These are phyloP conservation scores for Pythium phragmiticola DNA, from an alignment of 352 stramenopile species.

Conservation along the genomic window DNA sequence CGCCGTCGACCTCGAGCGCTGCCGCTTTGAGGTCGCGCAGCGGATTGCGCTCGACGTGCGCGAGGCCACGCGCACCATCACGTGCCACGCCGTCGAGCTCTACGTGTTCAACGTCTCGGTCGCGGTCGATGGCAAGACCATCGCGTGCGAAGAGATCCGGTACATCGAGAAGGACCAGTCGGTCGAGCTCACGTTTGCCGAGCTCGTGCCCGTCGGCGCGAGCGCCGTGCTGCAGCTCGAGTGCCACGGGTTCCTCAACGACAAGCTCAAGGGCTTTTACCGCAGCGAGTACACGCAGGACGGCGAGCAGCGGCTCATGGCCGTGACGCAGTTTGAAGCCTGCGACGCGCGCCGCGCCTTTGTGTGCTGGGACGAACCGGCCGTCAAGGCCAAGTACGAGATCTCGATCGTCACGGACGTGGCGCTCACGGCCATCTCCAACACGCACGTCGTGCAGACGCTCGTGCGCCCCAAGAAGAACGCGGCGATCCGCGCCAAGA, in stretches of 20 bases:
- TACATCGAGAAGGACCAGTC: slow-evolving; percentile 52
- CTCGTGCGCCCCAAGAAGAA: slow-evolving; percentile 58
- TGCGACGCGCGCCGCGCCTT: slow-evolving; percentile 93
- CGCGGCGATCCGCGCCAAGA: slow-evolving; percentile 46
- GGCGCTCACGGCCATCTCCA: slow-evolving; percentile 92
- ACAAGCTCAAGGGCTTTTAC: slow-evolving; percentile 97
- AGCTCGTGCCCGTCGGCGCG: slow-evolving; percentile 35
- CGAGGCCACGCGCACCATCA: slow-evolving; percentile 75
- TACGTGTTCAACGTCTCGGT: slow-evolving; percentile 76
- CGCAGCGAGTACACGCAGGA: slow-evolving; percentile 92
- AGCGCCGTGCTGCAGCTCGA: slow-evolving; percentile 40
- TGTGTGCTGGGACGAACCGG: slow-evolving; percentile 97
- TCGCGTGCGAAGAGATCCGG: slow-evolving; percentile 49
- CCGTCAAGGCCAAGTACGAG: slow-evolving; percentile 94
- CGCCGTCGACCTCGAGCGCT: slow-evolving; percentile 75
- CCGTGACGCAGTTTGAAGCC: slow-evolving; percentile 83
- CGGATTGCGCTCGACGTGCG: slow-evolving; percentile 51
- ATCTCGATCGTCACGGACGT: slow-evolving; percentile 92
- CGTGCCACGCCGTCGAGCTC: slow-evolving; percentile 94
- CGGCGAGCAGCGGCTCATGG: slow-evolving; percentile 91
- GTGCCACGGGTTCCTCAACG: slow-evolving; percentile 82
- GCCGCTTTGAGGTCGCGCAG: slow-evolving; percentile 72
- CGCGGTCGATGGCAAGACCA: slow-evolving; percentile 34
- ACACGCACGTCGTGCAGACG: slow-evolving; percentile 94
- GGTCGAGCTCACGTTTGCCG: slow-evolving; percentile 56